Percentiles rank a stretch among this genome's conserved stretches.
These are phyloP conservation scores for Xylariales sp. DNA, from an alignment of 2,329 filamentous ascomycete genomes.

Conservation along the genomic window DNA sequence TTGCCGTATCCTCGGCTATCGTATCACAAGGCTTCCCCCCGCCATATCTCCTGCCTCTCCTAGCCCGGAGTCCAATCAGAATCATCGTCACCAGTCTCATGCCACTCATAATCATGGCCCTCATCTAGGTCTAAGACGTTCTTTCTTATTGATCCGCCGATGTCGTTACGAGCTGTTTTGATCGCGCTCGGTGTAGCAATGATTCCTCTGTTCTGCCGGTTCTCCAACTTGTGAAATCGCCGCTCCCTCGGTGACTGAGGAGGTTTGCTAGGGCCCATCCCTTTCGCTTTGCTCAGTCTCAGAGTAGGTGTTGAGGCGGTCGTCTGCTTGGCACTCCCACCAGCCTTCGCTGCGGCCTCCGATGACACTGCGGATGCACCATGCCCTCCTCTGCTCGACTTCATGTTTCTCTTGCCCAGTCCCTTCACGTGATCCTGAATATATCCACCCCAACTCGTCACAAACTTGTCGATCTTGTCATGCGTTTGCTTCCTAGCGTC, in stretches of 20 bases:
- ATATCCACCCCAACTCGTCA: constrained; percentile 13
- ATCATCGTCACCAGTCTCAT: constrained; percentile 2
- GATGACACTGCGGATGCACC: neutral
- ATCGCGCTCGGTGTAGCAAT: neutral
- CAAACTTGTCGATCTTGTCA: constrained; percentile 7
- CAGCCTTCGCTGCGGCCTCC: neutral
- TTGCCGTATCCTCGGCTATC: too few species aligned
- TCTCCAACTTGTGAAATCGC: neutral
- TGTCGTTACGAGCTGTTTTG: neutral
- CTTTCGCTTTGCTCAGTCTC: too few species aligned
- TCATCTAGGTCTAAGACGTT: neutral
- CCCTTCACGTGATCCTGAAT: neutral
- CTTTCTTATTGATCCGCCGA: constrained; percentile 4
- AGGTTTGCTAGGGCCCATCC: neutral
- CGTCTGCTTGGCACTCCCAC: neutral
- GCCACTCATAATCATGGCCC: constrained; percentile 4
- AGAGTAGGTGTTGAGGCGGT: too few species aligned
- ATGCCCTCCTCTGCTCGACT: neutral
- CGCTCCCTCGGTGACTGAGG: neutral
- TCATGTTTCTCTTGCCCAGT: neutral
- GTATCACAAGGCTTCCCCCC: too few species aligned
- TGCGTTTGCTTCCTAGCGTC: constrained; percentile 6
- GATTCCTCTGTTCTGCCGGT: neutral
- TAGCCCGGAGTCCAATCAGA: neutral
- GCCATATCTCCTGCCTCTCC: too few species aligned